Conservation (phyloP, 2,329 filamentous ascomycete genomes). For the Fusarium fracticaudum region DNA sequence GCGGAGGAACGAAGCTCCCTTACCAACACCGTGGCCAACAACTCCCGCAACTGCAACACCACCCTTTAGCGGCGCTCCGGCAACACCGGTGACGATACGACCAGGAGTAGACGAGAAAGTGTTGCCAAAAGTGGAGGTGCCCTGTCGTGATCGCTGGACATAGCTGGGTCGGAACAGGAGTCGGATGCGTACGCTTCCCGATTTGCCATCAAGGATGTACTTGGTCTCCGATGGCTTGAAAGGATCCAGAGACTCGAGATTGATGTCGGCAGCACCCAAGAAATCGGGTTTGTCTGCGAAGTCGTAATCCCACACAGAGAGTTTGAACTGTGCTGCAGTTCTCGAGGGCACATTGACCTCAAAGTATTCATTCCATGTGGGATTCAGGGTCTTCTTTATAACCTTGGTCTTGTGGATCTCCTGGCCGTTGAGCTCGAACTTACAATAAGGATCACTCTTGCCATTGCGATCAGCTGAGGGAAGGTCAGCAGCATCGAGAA, state of each 20-base stretch:
- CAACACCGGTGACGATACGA: conserved; percentile 83
- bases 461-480: conserved; percentile 95
- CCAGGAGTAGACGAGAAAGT: conserved; percentile 86
- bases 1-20: conserved; percentile 89
- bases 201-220: conserved; percentile 86
- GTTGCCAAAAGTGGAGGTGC: conserved; percentile 91
- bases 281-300: conserved; percentile 95
- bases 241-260: conserved; percentile 82
- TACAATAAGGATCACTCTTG: conserved; percentile 96
- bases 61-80: conserved; percentile 93
- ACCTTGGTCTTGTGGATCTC: conserved; percentile 95
- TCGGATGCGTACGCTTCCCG: conserved; percentile 81
- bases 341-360: conserved; percentile 84
- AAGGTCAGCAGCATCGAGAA: conserved; percentile 87
- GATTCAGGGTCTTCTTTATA: conserved; percentile 95
- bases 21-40: conserved; percentile 82
- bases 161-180: conserved; percentile 95
- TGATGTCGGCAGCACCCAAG: conserved; percentile 80
- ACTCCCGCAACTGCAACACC: conserved; percentile 78
- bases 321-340: conserved; percentile 83
- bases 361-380: conserved; percentile 96
- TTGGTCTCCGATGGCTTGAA: conserved; percentile 82
- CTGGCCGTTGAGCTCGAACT: conserved; percentile 88
- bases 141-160: conserved; percentile 84
- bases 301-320: conserved; percentile 94